Percentiles rank a stretch among this genome's conserved stretches.
Evolutionary conservation across 1,284 basidiomycete genomes (phyloP).

Genomic region (Hemileia vastatrix): DNA sequence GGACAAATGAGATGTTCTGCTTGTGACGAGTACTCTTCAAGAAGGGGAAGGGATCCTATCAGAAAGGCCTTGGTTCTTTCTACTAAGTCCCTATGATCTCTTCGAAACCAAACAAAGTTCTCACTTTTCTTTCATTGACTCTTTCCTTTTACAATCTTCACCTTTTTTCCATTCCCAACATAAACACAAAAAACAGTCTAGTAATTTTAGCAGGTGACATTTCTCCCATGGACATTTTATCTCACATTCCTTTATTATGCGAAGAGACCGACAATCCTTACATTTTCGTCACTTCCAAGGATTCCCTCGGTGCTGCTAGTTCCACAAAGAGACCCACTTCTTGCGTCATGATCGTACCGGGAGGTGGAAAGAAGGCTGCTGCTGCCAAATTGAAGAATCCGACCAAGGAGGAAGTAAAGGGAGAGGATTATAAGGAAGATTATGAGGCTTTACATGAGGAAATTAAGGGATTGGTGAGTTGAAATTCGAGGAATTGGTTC

Average conservation of each 20-base stretch:
- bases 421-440: conserved; percentile 38
- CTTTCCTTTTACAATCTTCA: too few species aligned
- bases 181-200: conserved; percentile 45
- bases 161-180: too few species aligned
- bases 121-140: too few species aligned
- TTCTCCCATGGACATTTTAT: conserved; percentile 94
- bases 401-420: conserved; percentile 32
- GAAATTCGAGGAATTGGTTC: too few species aligned
- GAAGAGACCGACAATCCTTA: conserved; percentile 97
- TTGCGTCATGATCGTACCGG: conserved; percentile 71
- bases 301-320: conserved; percentile 77
- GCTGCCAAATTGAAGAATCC: conserved; percentile 24
- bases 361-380: conserved; percentile 25
- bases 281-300: conserved; percentile 53
- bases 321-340: conserved; percentile 96
- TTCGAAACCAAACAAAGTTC: too few species aligned
- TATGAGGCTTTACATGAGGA: conserved; percentile 33
- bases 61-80: too few species aligned
- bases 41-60: not conserved
- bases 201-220: conserved; percentile 94
- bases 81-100: too few species aligned
- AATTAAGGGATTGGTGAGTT: too few species aligned
- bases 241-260: conserved; percentile 84
- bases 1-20: not conserved
- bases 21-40: not conserved